phyloP scores from a whole-genome alignment of 148 eudicot genomes.

The Silene latifolia region DNA sequence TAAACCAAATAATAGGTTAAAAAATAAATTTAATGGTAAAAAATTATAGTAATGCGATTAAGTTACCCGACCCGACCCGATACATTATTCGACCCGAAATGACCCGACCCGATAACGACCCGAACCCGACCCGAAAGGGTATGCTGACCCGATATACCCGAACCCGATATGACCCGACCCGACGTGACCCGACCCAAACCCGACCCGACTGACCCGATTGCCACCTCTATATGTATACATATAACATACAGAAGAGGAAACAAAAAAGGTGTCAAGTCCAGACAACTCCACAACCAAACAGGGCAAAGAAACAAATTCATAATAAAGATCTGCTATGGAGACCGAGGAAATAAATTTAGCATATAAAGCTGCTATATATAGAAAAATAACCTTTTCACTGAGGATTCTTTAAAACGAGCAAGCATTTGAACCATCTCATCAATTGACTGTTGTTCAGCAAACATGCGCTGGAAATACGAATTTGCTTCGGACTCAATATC shows the following conservation, averaged over 20 bases:
- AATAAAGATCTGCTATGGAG: no score
- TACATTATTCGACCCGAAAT: no score
- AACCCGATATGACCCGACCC: no score
- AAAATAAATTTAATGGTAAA: no score
- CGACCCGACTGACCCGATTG: no score
- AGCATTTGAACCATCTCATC: slow-evolving; percentile 91
- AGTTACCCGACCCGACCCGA: no score
- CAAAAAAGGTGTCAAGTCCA: background rate
- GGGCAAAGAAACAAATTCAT: background rate
- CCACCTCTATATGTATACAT: background rate
- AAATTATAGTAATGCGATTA: no score
- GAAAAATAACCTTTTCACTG: slow-evolving; percentile 58
- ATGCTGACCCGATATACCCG: no score
- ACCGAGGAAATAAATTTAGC: background rate
- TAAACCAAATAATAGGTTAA: no score
- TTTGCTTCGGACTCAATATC: slow-evolving; percentile 87
- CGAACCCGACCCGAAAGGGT: no score
- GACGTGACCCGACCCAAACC: no score
- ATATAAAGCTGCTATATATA: background rate
- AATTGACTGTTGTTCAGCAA: slow-evolving; percentile 63
- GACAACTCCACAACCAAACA: background rate
- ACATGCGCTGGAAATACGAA: slow-evolving; percentile 84
- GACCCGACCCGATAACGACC: no score
- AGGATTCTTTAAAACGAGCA: slow-evolving; percentile 74
- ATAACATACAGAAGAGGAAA: background rate